Base-by-base conservation (phyloP, 2,329 filamentous ascomycete genomes). In the Fusarium hainanense region DNA sequence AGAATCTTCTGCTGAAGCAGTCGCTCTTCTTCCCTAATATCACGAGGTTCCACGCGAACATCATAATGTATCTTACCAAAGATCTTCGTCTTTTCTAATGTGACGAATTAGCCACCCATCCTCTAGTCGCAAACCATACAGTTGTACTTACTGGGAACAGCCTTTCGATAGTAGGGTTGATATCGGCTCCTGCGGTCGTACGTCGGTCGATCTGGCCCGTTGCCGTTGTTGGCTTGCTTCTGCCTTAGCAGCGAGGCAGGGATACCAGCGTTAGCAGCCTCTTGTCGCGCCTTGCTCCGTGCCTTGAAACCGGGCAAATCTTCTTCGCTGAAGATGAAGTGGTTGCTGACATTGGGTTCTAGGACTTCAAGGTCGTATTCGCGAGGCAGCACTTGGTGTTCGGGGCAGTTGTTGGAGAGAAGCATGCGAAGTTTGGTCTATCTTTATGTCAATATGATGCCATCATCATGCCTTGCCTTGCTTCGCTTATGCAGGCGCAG, bases 311-410 rank as follows among this genome's bases (percentile, higher is more conserved):
- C 75, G 1, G 94, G 92, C 23, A 97, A 86, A 76, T 98, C 93
- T 78, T 97, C 94, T 81, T 99, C 96, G 42, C 92, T 94, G 77
- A 99, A 99, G 59, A 98, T 85, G 77, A 92, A 97, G 21, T 94
- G 96, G 80, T 97, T 98, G 75, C 88, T 89, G 34, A 95, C 89
- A n/a, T 87, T 78, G 57, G 79, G 76, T 51, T 85, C 84, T 58
- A 81, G 90, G 48, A 93, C 85, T 48, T 93, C 90, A 61, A 98
- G 83, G 71, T 93, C 88, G 81, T 98, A 99, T 76, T 97, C 93
- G 76, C 93, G 93, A 13, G 94, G 94, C n/a, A 98, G 85, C 7
- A 86, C 82, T 72, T 91, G 87, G 77, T 97, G 93, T 68, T 89
- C 85, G 10, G 87, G 83, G 52, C 91, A 84, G 54, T 89, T 85